Evolutionary conservation across 2,329 filamentous ascomycete genomes (phyloP).

Genomic region (Venturia effusa): DNA sequence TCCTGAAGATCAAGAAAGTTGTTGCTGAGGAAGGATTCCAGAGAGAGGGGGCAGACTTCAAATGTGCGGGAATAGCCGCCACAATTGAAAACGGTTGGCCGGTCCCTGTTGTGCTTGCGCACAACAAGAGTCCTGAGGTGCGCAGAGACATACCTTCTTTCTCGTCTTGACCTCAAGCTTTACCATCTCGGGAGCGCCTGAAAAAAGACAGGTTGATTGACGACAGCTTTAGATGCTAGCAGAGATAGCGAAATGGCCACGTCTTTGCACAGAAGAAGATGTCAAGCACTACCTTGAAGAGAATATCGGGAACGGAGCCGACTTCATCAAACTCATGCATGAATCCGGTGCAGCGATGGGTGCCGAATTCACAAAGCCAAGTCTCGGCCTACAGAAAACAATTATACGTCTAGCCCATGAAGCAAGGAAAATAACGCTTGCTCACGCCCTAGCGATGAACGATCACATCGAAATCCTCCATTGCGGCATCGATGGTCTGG

Average conservation of each 20-base stretch:
- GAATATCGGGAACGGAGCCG: slow-evolving; percentile 28
- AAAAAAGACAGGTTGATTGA: background rate
- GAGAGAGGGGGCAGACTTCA: slow-evolving; percentile 32
- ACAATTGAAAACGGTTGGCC: slow-evolving; percentile 45
- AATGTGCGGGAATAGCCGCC: slow-evolving; percentile 37
- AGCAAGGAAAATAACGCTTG: slow-evolving; percentile 27
- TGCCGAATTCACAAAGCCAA: slow-evolving; percentile 27
- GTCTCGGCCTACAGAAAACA: slow-evolving; percentile 33
- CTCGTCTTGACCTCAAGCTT: background rate
- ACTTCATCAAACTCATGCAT: slow-evolving; percentile 44
- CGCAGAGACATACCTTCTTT: background rate
- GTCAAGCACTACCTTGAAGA: slow-evolving; percentile 33
- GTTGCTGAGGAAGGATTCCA: slow-evolving; percentile 23
- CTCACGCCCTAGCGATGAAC: slow-evolving; percentile 28
- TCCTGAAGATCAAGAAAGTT: slow-evolving; percentile 19
- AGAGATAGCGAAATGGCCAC: slow-evolving; percentile 37
- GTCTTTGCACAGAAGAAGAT: slow-evolving; percentile 29
- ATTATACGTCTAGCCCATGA: slow-evolving; percentile 31
- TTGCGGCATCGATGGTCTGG: slow-evolving; percentile 33
- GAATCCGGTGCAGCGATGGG: slow-evolving; percentile 34
- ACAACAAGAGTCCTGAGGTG: slow-evolving; percentile 24
- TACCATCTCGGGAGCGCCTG: slow-evolving; percentile 9
- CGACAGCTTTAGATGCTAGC: slow-evolving; percentile 23
- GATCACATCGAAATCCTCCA: slow-evolving; percentile 32
- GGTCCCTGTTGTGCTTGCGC: slow-evolving; percentile 29